These are phyloP conservation scores for Pseudomonodictys pantanalensis DNA, from an alignment of 495 filamentous ascomycete species.

Conservation along the genomic window DNA sequence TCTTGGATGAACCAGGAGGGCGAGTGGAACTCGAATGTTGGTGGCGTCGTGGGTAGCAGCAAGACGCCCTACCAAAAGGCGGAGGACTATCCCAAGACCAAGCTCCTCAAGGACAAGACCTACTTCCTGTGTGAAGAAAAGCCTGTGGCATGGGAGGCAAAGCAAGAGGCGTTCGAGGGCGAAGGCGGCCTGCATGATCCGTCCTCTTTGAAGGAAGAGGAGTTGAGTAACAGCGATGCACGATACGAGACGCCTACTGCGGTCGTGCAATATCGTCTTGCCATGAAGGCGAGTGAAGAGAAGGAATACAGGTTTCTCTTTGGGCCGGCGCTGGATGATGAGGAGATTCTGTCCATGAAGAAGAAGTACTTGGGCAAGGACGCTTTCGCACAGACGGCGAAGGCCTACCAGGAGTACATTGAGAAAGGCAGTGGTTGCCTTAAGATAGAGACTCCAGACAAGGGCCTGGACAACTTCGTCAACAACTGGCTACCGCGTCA, in stretches of 20 bases:
- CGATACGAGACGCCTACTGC: conserved; percentile 56
- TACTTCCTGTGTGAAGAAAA: conserved; percentile 55
- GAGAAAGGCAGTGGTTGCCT: conserved; percentile 50
- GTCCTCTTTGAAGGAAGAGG: conserved; percentile 40
- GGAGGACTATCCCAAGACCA: conserved; percentile 56
- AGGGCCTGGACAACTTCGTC: conserved; percentile 56
- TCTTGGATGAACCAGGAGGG: conserved; percentile 61
- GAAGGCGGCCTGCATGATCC: conserved; percentile 56
- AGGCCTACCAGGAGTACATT: conserved; percentile 51
- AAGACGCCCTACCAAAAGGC: conserved; percentile 58
- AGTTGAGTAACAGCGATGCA: conserved; percentile 48
- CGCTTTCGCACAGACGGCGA: conserved; percentile 45
- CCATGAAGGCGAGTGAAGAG: conserved; percentile 42
- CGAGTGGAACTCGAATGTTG: conserved; percentile 48
- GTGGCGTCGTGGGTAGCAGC: conserved; percentile 50
- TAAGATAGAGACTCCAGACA: conserved; percentile 53
- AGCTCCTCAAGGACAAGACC: conserved; percentile 55
- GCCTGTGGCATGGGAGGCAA: conserved; percentile 52
- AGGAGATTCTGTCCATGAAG: conserved; percentile 49
- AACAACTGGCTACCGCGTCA: conserved; percentile 59
- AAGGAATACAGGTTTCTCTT: conserved; percentile 55
- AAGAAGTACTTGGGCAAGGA: conserved; percentile 51
- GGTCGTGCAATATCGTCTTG: conserved; percentile 51
- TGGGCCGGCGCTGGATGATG: conserved; percentile 53
- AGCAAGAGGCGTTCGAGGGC: conserved; percentile 54